Evolutionary conservation across 768 basidiomycete species (phyloP).

Genomic region (Hysterangium stoloniferum): DNA sequence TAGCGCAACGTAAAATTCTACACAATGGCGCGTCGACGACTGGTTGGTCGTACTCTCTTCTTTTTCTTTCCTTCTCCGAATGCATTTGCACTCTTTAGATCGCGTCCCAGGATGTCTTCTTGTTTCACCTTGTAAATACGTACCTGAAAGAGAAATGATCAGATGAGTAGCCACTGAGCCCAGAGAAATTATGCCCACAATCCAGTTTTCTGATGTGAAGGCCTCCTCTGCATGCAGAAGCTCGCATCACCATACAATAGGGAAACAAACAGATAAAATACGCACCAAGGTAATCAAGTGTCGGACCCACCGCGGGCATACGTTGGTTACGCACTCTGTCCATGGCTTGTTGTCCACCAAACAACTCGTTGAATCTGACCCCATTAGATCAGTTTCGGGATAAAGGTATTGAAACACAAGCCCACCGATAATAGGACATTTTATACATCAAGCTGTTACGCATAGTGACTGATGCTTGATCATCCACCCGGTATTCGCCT

Average conservation of each 20-base stretch:
- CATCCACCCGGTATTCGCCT: constrained; percentile 93
- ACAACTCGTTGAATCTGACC: constrained; percentile 77
- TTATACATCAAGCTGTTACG: constrained; percentile 98
- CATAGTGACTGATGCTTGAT: constrained; percentile 78
- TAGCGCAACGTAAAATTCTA: constrained; percentile 1
- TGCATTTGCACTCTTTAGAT: constrained; percentile 79
- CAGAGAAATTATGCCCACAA: constrained; percentile 47
- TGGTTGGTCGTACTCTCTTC: constrained; percentile 66
- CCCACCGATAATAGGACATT: constrained; percentile 91
- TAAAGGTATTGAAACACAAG: constrained; percentile 12
- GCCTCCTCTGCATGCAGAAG: constrained; percentile 84
- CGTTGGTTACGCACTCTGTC: constrained; percentile 90
- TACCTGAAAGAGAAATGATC: constrained; percentile 36
- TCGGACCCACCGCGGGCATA: constrained; percentile 69
- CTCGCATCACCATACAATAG: constrained; percentile 3
- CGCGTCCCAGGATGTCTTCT: constrained; percentile 85
- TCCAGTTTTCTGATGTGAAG: constrained; percentile 99
- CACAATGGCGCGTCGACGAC: constrained; percentile 43
- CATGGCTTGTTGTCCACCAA: constrained; percentile 59
- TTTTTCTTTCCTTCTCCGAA: constrained; percentile 86
- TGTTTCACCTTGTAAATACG: constrained; percentile 95
- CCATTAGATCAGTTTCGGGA: constrained; percentile 3
- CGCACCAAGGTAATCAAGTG: constrained; percentile 82
- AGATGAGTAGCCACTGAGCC: neutral
- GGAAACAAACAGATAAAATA: constrained; percentile 13